A percentile compares a stretch with the other conserved stretches of the same genome.
Evolutionary conservation across 768 basidiomycete genomes (phyloP).

Genomic region (Amanita molliuscula): DNA sequence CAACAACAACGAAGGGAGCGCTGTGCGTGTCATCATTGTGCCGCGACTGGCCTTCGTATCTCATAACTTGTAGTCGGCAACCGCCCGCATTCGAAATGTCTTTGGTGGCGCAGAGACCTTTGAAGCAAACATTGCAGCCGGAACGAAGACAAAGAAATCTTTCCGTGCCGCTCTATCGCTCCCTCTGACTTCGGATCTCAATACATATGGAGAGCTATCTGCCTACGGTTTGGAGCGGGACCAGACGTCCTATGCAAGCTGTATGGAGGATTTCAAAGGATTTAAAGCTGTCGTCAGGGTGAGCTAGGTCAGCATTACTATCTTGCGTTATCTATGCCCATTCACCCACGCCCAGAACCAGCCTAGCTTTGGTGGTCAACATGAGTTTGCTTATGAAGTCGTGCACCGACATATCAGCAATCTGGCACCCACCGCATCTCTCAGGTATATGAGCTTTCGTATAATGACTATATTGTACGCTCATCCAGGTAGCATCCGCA

Average conservation of each 20-base stretch:
- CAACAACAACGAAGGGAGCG: slow-evolving; percentile 83
- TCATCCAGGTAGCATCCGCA: slow-evolving; percentile 52
- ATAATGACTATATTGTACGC: background rate
- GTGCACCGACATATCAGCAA: slow-evolving; percentile 66
- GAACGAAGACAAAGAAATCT: slow-evolving; percentile 79
- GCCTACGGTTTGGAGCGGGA: slow-evolving; percentile 74
- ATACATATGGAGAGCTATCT: slow-evolving; percentile 59
- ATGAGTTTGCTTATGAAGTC: slow-evolving; percentile 82
- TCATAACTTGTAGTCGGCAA: slow-evolving; percentile 42
- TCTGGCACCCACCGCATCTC: slow-evolving; percentile 66
- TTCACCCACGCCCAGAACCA: slow-evolving; percentile 23
- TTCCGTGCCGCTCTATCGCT: slow-evolving; percentile 61
- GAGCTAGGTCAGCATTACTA: slow-evolving; percentile 41
- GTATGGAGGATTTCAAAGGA: slow-evolving; percentile 54
- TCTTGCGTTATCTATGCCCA: slow-evolving; percentile 11
- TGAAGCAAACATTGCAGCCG: slow-evolving; percentile 72
- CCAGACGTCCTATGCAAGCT: slow-evolving; percentile 68
- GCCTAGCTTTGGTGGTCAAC: slow-evolving; percentile 30
- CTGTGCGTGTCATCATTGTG: slow-evolving; percentile 42
- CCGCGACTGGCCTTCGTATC: background rate
- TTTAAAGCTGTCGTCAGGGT: slow-evolving; percentile 65
- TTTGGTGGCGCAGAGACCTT: slow-evolving; percentile 89
- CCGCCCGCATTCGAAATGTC: slow-evolving; percentile 74
- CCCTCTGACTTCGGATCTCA: slow-evolving; percentile 52
- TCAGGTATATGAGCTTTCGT: slow-evolving; percentile 44